Percentiles rank a stretch among this genome's conserved stretches.
phyloP scores from a whole-genome alignment of 2,329 filamentous ascomycete genomes.

The Aphanocladium album region DNA sequence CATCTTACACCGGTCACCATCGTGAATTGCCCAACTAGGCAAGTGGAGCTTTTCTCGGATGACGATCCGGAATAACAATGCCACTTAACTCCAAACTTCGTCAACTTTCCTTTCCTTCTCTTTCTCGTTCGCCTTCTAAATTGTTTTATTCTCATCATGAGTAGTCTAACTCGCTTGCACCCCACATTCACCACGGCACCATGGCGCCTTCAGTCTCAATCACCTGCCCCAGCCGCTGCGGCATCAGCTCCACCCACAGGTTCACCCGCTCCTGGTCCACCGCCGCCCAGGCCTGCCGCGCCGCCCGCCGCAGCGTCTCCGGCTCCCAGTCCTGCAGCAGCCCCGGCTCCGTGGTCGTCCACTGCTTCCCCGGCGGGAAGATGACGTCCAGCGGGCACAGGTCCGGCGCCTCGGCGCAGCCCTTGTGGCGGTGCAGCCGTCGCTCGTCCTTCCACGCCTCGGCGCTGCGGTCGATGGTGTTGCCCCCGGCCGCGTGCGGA shows the following conservation, averaged over 20 bases:
- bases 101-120: background rate
- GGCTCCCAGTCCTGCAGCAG: conserved; percentile 28
- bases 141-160: no score
- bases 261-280: conserved; percentile 24
- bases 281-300: conserved; percentile 19
- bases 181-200: conserved; percentile 24
- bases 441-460: conserved; percentile 33
- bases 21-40: background rate
- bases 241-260: conserved; percentile 34
- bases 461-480: conserved; percentile 30
- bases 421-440: conserved; percentile 28
- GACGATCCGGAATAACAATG: background rate
- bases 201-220: conserved; percentile 27
- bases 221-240: conserved; percentile 28
- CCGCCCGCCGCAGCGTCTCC: conserved; percentile 27
- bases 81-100: background rate
- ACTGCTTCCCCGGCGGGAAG: conserved; percentile 32
- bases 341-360: conserved; percentile 23
- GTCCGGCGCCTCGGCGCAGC: conserved; percentile 33
- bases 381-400: conserved; percentile 31
- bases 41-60: background rate
- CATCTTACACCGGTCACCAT: no score
- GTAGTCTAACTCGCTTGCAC: no score
- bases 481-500: conserved; percentile 30
- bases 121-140: no score